Evolutionary conservation across 169 alveolate species (phyloP).

Genomic region (Eimeria praecox): DNA sequence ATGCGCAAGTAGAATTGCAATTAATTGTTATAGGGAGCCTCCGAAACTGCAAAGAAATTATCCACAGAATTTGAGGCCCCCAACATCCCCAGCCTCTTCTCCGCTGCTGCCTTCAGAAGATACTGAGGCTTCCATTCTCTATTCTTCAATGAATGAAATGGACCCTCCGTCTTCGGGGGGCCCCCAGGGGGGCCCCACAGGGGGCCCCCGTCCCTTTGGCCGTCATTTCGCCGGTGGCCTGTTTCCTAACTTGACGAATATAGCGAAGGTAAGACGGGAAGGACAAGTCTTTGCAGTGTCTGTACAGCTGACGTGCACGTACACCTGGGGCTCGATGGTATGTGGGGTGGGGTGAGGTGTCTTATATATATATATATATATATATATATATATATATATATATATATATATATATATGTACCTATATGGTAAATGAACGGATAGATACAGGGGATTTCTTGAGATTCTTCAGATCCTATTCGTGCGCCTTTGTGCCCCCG

Average conservation of each 20-base stretch:
- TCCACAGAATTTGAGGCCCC: background rate
- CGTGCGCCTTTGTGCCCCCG: background rate
- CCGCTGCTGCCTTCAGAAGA: background rate
- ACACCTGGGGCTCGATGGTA: background rate
- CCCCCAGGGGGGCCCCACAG: slow-evolving; percentile 23
- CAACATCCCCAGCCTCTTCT: background rate
- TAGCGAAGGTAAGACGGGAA: background rate
- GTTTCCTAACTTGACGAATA: slow-evolving; percentile 13
- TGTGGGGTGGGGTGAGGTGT: background rate
- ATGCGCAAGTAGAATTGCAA: background rate
- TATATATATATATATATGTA: background rate
- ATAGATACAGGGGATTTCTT: background rate
- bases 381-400: too few relatives aligned
- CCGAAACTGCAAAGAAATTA: background rate
- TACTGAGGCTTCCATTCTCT: background rate
- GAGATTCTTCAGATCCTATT: background rate
- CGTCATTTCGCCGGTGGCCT: slow-evolving; percentile 51
- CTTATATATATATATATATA: background rate
- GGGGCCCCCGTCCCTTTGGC: slow-evolving; percentile 6
- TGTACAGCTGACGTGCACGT: background rate
- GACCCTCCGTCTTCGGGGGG: background rate
- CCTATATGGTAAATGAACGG: background rate
- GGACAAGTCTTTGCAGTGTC: background rate
- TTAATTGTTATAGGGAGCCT: background rate
- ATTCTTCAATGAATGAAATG: background rate